Evolutionary conservation across 768 basidiomycete genomes (phyloP), one percentile per base, ranked within the genome.

Genomic region (Gymnopilus junonius): DNA sequence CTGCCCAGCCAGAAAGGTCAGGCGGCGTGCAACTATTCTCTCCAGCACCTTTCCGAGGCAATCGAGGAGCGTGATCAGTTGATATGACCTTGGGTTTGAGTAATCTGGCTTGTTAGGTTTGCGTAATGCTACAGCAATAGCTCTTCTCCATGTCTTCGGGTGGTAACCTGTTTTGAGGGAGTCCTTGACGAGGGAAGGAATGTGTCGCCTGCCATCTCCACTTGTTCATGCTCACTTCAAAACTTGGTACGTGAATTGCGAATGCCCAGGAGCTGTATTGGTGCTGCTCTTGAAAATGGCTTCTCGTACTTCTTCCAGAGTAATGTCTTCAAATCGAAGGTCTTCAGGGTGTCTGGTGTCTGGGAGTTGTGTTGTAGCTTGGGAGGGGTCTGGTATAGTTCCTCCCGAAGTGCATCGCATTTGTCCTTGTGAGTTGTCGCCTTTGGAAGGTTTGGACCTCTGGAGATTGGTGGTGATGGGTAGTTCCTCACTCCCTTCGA

Each of bases 71-170:
- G 69, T 70, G 29, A 79, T 78, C 0, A 74, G 74, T 0, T 73
- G 55, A 66, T 79, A 80, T 0, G 79, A 74, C 8, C 71, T 51
- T 0, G 76, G 74, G 57, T 73, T 68, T 0, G 73, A 71, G 67
- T 79, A 78, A 68, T 79, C 73, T 0, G 72, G 69, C 58, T 80
- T 80, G 35, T 70, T 65, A 0, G 76, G 75, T 70, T 81, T 81
- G 3, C 65, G 56, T 0, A 80, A 67, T 1, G 74, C 73, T 0
- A 77, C 71, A 3, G 75, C 73, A 2, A 74, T 69, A 8, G 76
- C 69, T 17, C 67, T 65, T 6, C 64, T 23, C 72, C 73, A 78
- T 27, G 50, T 25, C 32, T 62, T 56, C 10, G 72, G 72, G 59
- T 75, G 70, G 64, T 69, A 71, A 0, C 74, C 73, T 17, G 46